Evolutionary conservation across 2,329 filamentous ascomycete species (phyloP).

Genomic region (Talaromyces sp.): DNA sequence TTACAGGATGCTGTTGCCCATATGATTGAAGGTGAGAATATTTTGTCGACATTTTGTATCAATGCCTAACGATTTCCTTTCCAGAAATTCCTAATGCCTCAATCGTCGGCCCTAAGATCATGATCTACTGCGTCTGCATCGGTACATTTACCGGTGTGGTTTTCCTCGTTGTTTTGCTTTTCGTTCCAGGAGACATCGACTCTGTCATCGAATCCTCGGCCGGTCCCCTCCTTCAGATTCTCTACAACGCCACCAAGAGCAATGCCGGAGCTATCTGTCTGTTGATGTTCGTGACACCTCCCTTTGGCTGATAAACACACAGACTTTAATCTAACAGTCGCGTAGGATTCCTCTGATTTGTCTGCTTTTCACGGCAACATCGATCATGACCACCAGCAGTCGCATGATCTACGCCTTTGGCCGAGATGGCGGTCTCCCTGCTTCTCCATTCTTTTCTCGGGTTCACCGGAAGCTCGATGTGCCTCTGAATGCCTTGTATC

Average conservation of each 20-base stretch:
- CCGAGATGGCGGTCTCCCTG: conserved; percentile 61
- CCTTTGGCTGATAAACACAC: neutral
- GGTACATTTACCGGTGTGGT: conserved; percentile 60
- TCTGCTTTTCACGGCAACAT: conserved; percentile 59
- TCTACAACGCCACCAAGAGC: conserved; percentile 59
- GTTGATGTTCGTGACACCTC: conserved; percentile 47
- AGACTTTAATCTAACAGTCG: neutral
- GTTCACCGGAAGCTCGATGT: conserved; percentile 60
- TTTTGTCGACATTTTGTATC: neutral
- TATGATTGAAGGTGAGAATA: conserved; percentile 45
- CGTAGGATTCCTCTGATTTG: conserved; percentile 56
- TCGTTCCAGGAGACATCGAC: conserved; percentile 57
- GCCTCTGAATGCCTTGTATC: conserved; percentile 62
- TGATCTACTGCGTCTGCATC: conserved; percentile 61
- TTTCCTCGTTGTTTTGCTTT: conserved; percentile 60
- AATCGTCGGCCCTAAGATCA: conserved; percentile 59
- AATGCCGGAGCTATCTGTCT: conserved; percentile 60
- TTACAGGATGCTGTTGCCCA: conserved; percentile 41
- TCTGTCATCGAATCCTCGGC: conserved; percentile 52
- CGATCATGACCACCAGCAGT: conserved; percentile 62
- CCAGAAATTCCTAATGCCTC: conserved; percentile 41
- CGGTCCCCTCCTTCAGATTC: conserved; percentile 59
- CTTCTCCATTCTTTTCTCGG: conserved; percentile 55
- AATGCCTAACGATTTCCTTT: neutral
- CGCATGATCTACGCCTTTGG: conserved; percentile 67